phyloP scores from a whole-genome alignment of 805 yeast species.

The Lachancea sp. region DNA sequence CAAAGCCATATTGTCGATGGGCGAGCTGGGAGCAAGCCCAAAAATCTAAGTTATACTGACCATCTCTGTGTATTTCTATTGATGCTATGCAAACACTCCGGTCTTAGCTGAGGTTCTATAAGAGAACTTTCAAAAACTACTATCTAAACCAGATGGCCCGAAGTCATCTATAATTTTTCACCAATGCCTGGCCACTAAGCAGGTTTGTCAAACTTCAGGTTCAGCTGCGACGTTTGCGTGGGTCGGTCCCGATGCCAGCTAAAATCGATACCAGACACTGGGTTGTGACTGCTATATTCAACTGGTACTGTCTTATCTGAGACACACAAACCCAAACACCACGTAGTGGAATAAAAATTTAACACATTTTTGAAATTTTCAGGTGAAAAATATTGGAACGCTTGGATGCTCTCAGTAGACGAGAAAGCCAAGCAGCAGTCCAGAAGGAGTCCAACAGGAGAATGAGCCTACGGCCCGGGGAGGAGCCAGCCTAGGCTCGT shows the following conservation, averaged over 20 bases:
- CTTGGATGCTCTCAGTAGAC: neutral
- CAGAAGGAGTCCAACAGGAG: too few species aligned
- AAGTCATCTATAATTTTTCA: neutral
- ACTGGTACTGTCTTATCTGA: neutral
- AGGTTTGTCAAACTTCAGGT: neutral
- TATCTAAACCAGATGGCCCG: neutral
- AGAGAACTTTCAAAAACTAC: neutral
- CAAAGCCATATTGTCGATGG: neutral
- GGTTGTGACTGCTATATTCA: neutral
- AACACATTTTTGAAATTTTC: neutral
- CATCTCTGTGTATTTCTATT: slow-evolving; percentile 84
- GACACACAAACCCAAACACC: neutral
- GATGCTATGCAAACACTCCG: slow-evolving; percentile 70
- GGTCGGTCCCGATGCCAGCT: neutral
- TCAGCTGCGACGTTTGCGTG: neutral
- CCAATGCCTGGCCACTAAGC: neutral
- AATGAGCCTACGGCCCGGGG: neutral
- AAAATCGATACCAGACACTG: too few species aligned
- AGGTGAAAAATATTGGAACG: neutral
- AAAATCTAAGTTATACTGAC: slow-evolving; percentile 53
- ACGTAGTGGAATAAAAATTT: neutral
- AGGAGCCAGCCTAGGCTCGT: neutral
- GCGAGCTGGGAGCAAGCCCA: neutral
- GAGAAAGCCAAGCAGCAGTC: neutral
- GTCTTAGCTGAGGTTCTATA: slow-evolving; percentile 42